These are phyloP conservation scores for Dictyostelium intermedium DNA, from an alignment of 78 protist species.

Conservation along the genomic window DNA sequence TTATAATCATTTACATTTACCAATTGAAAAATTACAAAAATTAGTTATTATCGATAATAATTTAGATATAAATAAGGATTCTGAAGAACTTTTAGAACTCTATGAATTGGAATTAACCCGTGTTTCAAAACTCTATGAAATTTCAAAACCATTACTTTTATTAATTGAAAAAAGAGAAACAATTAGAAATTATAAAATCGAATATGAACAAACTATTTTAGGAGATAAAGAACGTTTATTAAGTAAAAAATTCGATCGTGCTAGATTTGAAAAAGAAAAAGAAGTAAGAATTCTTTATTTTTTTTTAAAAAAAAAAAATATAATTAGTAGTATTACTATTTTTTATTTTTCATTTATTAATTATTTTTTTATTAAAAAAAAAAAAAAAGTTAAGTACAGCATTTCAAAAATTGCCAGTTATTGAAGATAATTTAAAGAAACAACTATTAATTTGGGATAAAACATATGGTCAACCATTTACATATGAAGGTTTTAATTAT, in stretches of 20 bases:
- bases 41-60: background rate
- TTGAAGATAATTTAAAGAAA: slow-evolving; percentile 55
- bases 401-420: slow-evolving; percentile 24
- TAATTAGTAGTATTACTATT: background rate
- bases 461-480: slow-evolving; percentile 17
- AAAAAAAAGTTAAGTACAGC: slow-evolving; percentile 9
- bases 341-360: background rate
- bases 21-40: slow-evolving; percentile 26
- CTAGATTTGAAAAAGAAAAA: slow-evolving; percentile 60
- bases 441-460: slow-evolving; percentile 42
- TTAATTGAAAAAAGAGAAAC: slow-evolving; percentile 58
- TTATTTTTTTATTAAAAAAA: background rate
- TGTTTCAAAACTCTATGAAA: background rate
- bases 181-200: slow-evolving; percentile 56
- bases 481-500: slow-evolving; percentile 56
- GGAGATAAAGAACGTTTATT: slow-evolving; percentile 73
- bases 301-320: background rate
- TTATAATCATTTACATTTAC: slow-evolving; percentile 29
- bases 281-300: slow-evolving; percentile 12
- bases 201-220: slow-evolving; percentile 62
- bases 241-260: slow-evolving; percentile 58
- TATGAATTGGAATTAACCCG: slow-evolving; percentile 2
- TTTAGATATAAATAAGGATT: background rate
- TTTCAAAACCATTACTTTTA: slow-evolving; percentile 39
- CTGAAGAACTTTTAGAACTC: slow-evolving; percentile 43